Conservation (phyloP, 306 rosid genomes). For the Trifolium dubium region DNA sequence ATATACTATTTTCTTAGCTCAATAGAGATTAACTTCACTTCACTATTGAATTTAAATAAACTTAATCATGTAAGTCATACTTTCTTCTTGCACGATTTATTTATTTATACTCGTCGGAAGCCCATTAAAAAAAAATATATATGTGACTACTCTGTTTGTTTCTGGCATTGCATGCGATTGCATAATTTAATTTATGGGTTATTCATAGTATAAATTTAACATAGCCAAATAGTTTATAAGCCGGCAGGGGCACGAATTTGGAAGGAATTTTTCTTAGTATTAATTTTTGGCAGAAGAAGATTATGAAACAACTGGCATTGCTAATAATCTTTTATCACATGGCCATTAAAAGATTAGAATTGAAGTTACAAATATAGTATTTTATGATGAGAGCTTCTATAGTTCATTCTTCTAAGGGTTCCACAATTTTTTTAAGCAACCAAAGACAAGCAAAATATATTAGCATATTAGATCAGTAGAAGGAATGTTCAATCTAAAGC, state of each 20-base stretch:
- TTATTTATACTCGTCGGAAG: too few relatives aligned
- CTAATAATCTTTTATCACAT: background rate
- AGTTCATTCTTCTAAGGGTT: too few relatives aligned
- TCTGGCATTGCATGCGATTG: slow-evolving; percentile 27
- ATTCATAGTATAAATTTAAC: background rate
- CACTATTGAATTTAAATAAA: background rate
- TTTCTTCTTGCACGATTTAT: background rate
- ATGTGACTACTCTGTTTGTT: background rate
- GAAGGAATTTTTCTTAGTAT: background rate
- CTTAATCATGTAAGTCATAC: background rate
- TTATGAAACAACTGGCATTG: slow-evolving; percentile 39
- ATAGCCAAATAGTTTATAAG: slow-evolving; percentile 1
- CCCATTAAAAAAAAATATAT: too few relatives aligned
- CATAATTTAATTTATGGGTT: background rate
- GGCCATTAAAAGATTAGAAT: background rate
- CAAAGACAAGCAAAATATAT: too few relatives aligned
- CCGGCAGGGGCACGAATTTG: slow-evolving; percentile 41
- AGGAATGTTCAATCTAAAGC: too few relatives aligned
- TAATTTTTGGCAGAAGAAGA: background rate
- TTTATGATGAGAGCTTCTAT: too few relatives aligned
- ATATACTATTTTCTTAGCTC: background rate
- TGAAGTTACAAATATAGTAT: background rate
- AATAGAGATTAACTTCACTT: background rate
- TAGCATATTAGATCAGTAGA: too few relatives aligned
- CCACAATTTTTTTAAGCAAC: too few relatives aligned